Evolutionary conservation across 106 monocot species (phyloP), one percentile per base, ranked within the genome.

Genomic region (Chionographis japonica): DNA sequence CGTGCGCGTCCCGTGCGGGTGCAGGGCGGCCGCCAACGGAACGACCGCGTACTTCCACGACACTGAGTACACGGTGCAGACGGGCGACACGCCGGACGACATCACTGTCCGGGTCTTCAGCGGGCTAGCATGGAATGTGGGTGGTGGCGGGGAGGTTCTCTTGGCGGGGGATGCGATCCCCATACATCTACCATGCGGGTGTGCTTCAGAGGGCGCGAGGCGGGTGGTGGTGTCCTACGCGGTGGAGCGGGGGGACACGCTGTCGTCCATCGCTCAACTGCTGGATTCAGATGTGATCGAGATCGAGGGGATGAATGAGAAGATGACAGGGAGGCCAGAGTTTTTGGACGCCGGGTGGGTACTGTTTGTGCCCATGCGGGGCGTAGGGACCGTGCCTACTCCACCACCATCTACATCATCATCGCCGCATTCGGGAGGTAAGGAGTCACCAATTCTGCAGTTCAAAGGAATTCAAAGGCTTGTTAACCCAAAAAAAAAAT

Each of bases 311-410:
- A 50, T 78, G 75, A 83, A 83, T 55, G 9, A 51, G 2, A 57
- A 42, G 43, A 7, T 65, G 14, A 38, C 49, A 2, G 4, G 50
- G 37, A 57, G 79, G 55, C 78, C 78, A 2, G 42, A 78, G 13
- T 74, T 63, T 35, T 10, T 83, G 61, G 53, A 18, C 9, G 62
- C 67, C 6, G 83, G 83, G 2, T 71, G 61, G 75, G 43, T 75
- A 42, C 50, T 83, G 40, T 79, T 83, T 61, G 75, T 83, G 62
- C 83, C 83, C 18, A 79, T 71, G 66, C 75, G 75, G 35, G 40
- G 56, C 3, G 41, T 41, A 8, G 49, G 18, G 27, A 27, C 27
- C 27, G 27, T 27, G 27, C 27, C 27, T 37, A 11, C 76, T 20
- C 39, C 54, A 39, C 41, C 43, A 43, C 27, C 7, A 35, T 16